These are phyloP conservation scores for Stropharia rugosoannulata DNA, from an alignment of 768 basidiomycete genomes.

Conservation along the genomic window DNA sequence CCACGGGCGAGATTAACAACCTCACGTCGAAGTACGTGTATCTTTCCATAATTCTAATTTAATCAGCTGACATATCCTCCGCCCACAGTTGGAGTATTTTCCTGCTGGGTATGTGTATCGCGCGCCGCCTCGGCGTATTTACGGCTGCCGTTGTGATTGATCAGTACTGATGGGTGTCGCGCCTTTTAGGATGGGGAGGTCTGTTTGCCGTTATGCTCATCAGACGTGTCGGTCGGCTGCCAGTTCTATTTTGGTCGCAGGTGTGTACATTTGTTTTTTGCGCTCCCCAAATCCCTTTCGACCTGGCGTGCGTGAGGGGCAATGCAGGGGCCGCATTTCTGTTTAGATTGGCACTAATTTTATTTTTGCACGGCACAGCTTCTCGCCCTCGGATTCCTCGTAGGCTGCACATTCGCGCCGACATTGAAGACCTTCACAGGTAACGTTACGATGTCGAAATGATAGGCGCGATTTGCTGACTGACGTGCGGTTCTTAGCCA, in stretches of 20 bases:
- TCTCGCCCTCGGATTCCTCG: constrained; percentile 51
- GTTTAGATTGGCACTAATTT: too few relatives aligned
- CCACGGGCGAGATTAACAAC: constrained; percentile 56
- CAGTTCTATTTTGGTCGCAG: constrained; percentile 73
- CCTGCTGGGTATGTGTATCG: constrained; percentile 41
- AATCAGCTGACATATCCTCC: background rate
- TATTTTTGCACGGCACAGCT: constrained; percentile 30
- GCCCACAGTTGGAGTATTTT: constrained; percentile 62
- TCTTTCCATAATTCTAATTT: background rate
- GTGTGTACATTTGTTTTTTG: constrained; percentile 21
- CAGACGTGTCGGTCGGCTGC: constrained; percentile 61
- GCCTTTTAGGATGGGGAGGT: constrained; percentile 51
- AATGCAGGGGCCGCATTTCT: too few relatives aligned
- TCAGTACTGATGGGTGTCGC: too few relatives aligned
- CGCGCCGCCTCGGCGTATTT: constrained; percentile 4
- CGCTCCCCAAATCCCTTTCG: background rate
- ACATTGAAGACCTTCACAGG: constrained; percentile 57
- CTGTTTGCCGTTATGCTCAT: constrained; percentile 65
- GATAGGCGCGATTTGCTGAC: background rate
- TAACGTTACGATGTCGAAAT: constrained; percentile 11
- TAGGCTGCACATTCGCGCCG: constrained; percentile 50
- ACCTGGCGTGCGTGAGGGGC: too few relatives aligned
- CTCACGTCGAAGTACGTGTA: constrained; percentile 52
- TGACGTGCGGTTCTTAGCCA: constrained; percentile 29
- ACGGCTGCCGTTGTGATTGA: background rate